phyloP scores from a whole-genome alignment of 2,329 filamentous ascomycete species.

The Stachybotrys chartarum region DNA sequence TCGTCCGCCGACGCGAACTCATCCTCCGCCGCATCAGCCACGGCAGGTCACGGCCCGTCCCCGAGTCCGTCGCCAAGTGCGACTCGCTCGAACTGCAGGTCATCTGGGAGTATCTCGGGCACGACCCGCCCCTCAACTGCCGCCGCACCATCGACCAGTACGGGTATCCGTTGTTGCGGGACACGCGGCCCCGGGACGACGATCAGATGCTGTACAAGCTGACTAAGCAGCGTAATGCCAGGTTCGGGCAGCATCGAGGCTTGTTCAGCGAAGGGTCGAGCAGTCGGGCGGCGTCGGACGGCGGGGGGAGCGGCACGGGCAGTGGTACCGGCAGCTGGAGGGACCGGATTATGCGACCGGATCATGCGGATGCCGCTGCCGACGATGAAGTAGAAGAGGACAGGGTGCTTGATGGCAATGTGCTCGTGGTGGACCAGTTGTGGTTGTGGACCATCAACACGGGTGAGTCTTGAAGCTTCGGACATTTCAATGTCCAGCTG shows the following conservation, averaged over 20 bases:
- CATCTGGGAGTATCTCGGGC: constrained; percentile 56
- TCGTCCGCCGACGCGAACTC: constrained; percentile 48
- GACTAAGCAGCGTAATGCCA: constrained; percentile 38
- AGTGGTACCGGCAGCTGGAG: constrained; percentile 20
- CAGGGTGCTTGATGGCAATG: constrained; percentile 44
- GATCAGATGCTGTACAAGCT: constrained; percentile 64
- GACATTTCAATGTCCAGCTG: accelerated
- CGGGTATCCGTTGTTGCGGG: constrained; percentile 53
- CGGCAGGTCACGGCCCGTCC: constrained; percentile 49
- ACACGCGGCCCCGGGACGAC: constrained; percentile 54
- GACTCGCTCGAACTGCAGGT: constrained; percentile 51
- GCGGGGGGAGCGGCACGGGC: constrained; percentile 12
- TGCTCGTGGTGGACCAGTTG: constrained; percentile 61
- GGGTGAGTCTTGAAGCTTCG: constrained; percentile 25
- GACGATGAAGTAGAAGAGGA: constrained; percentile 22
- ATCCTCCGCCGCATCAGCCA: constrained; percentile 45
- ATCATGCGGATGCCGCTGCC: constrained; percentile 6
- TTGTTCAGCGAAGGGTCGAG: constrained; percentile 22
- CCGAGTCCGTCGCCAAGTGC: constrained; percentile 42
- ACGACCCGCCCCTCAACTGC: constrained; percentile 54
- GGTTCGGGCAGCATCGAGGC: constrained; percentile 11
- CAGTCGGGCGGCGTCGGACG: constrained; percentile 15
- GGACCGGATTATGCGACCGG: constrained; percentile 11
- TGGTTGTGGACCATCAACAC: constrained; percentile 55
- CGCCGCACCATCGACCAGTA: constrained; percentile 58